Evolutionary conservation across 495 filamentous ascomycete genomes (phyloP), one percentile per base, ranked within the genome.

Genomic region (Xanthoparmelia taractica): DNA sequence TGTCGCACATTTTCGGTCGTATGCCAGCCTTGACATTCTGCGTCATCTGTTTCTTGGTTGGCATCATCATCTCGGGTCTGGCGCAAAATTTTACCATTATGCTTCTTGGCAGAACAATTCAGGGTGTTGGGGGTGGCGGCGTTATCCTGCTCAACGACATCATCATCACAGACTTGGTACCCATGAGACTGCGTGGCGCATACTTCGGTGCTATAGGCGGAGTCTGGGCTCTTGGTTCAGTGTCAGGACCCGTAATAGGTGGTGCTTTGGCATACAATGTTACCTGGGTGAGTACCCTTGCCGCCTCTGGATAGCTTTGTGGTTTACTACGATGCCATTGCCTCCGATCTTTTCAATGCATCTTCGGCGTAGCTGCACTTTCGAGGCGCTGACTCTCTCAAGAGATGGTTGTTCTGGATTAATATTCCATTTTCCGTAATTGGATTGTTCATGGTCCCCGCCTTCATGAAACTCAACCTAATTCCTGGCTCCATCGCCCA

Each of bases 81-180:
- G 73, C 86, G 0, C 74, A 79, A 59, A 79, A 81, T 67, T 83
- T 90, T 58, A 76, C 75, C 10, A 69, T 82, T 34, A 74, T 91
- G 50, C 76, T 90, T 23, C 73, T 83, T 47, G 86, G 87, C 18
- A 79, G 88, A n/a, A 74, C 80, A 7, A 74, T 90, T 17, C 88
- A 91, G 58, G 88, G 88, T 23, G 74, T 87, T 27, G 88, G 87
- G 27, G 85, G 85, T 17, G 87, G 88, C 27, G 87, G 86, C 4
- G 78, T 88, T 20, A 78, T 84, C 48, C 76, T 77, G 6, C 70
- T 90, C 25, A 82, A 81, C 2, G 81, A 87, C 65, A 79, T 89
- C 55, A 68, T 89, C 6, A 76, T 92, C 61, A 81, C 85, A 0
- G 86, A 90, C 63, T 71, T 88, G 2, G 81, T 79, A 8, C 77